Conservation (phyloP, 2,329 filamentous ascomycete genomes). For the Hymenoscyphus linearis region DNA sequence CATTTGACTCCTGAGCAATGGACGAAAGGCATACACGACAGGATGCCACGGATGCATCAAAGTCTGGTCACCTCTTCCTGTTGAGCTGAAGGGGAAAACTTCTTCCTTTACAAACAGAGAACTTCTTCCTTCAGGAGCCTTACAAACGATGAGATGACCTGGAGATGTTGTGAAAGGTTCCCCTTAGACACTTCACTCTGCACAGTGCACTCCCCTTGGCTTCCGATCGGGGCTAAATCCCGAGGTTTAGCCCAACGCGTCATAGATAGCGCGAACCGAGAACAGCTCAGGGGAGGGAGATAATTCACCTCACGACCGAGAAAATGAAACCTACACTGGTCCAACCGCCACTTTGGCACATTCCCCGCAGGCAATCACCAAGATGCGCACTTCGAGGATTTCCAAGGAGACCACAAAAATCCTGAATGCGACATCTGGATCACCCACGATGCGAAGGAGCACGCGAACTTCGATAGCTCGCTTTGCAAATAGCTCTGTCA, state of each 20-base stretch:
- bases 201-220: no score
- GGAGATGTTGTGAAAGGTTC: background rate
- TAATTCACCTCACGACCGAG: background rate
- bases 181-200: no score
- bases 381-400: constrained; percentile 45
- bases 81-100: background rate
- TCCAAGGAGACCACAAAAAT: constrained; percentile 54
- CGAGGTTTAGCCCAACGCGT: background rate
- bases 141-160: background rate
- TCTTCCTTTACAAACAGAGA: background rate
- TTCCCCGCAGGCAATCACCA: background rate
- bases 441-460: constrained; percentile 38
- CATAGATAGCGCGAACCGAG: background rate
- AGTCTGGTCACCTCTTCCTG: background rate
- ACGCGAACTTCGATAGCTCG: constrained; percentile 46
- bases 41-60: background rate
- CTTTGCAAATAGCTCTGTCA: constrained; percentile 37
- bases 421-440: constrained; percentile 41
- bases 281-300: background rate
- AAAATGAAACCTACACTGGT: background rate
- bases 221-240: no score
- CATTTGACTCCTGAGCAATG: constrained; percentile 3
- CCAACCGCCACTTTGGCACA: background rate
- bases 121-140: no score
- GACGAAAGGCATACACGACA: background rate